Evolutionary conservation across 148 eudicot genomes (phyloP), one percentile per base, ranked within the genome.

Genomic region (Agrostemma githago): DNA sequence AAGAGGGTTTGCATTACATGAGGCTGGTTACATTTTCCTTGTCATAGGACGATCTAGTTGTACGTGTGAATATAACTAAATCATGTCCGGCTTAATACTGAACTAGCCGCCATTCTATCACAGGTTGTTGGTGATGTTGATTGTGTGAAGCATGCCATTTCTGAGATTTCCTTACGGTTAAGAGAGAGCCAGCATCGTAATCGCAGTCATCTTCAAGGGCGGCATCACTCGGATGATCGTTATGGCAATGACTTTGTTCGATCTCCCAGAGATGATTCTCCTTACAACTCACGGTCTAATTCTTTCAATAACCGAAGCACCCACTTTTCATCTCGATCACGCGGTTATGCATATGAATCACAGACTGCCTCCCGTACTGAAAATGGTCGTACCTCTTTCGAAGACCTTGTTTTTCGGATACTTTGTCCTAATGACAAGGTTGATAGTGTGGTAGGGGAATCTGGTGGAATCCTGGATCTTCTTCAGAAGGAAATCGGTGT

Each of bases 151-250:
- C 86, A 81, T 74, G 99, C 99, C 46, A 72, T 95, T 62, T 74
- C 86, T 74, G 84, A 83, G 57, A 90, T 92, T 53, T 87, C 99
- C 38, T 89, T 93, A 19, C 96, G 97, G 54, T 84, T 95, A 83
- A 88, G 92, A 80, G 97, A 95, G 83, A 95, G 99, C 78, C 99
- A 95, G 80, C 99, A 95, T 83, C 96, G 99, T 74, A 97, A 95
- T 76, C 90, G 99, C 62, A 78, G 85, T 78, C 82, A 85, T 75
- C 82, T 83, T 77, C 89, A 84, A 44, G 86, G 85, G 12, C 84
- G 94, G 77, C 64, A 78, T 68, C 88, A 87, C 43, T 88, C 97
- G 44, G 93, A 91, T 12, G 98, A 95, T 17, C 90, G 92, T 46
- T 85, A 77, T 72, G 98, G 90, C 73, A 97, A 92, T 54, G 96